Conservation (phyloP, 1,284 basidiomycete species). For the Leccinum cinnamomeum region DNA sequence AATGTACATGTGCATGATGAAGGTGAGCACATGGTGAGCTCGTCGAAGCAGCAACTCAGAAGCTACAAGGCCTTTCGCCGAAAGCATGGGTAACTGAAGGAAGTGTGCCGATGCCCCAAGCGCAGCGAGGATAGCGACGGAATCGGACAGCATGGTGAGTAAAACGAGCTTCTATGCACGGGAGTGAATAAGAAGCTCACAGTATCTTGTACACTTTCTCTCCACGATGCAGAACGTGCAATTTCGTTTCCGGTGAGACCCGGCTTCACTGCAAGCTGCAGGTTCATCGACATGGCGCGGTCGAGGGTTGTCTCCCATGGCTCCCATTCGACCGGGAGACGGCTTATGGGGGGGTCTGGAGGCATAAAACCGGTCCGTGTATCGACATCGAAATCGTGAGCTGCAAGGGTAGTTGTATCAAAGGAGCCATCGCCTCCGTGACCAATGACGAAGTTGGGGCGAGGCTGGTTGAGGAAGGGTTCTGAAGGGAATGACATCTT, state of each 20-base stretch:
- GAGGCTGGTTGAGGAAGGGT: constrained; percentile 69
- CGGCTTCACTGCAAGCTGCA: constrained; percentile 58
- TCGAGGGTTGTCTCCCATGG: constrained; percentile 69
- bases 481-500: constrained; percentile 26
- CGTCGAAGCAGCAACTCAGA: constrained; percentile 75
- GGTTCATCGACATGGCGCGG: constrained; percentile 46
- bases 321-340: constrained; percentile 63
- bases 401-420: constrained; percentile 86
- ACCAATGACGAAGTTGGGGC: constrained; percentile 44
- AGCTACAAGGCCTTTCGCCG: constrained; percentile 39
- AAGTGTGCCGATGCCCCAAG: background rate
- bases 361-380: constrained; percentile 93
- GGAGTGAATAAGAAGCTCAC: constrained; percentile 42
- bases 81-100: constrained; percentile 39
- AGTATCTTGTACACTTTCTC: constrained; percentile 53
- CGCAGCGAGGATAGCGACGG: background rate
- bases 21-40: constrained; percentile 83
- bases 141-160: background rate
- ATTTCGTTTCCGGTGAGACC: constrained; percentile 46
- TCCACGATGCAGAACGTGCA: constrained; percentile 57
- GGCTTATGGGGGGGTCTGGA: constrained; percentile 67
- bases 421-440: constrained; percentile 40
- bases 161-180: background rate
- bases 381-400: constrained; percentile 95
- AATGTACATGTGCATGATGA: constrained; percentile 87